A percentile compares a stretch with the other conserved stretches of the same genome.
Conservation (phyloP, 495 filamentous ascomycete species). For the Penicillium taxi region DNA sequence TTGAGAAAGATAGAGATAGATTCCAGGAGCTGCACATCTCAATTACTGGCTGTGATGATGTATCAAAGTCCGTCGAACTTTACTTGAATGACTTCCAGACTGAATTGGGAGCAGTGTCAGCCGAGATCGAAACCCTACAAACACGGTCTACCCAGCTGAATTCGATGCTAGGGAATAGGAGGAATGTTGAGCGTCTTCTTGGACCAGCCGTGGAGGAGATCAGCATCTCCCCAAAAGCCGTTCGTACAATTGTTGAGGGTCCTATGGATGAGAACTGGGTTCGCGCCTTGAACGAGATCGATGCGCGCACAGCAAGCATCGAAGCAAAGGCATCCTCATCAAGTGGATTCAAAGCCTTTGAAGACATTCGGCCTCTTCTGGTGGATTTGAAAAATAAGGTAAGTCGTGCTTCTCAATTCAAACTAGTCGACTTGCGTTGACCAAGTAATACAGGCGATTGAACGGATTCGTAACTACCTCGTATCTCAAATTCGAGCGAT, state of each 20-base stretch:
- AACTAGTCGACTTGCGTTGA: constrained; percentile 5
- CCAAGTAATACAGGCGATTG: constrained; percentile 54
- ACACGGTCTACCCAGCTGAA: constrained; percentile 76
- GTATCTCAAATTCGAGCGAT: constrained; percentile 90
- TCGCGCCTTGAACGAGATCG: constrained; percentile 74
- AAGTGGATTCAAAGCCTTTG: constrained; percentile 59
- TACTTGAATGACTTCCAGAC: constrained; percentile 89
- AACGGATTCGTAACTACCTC: constrained; percentile 87
- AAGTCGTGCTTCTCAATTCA: constrained; percentile 6
- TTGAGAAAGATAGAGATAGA: constrained; percentile 76
- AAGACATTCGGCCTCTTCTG: constrained; percentile 78
- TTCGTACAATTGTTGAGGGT: constrained; percentile 77
- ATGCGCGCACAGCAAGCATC: constrained; percentile 64
- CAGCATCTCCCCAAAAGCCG: constrained; percentile 71
- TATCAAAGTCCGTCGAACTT: constrained; percentile 83
- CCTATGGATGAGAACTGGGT: constrained; percentile 88
- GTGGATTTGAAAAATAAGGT: constrained; percentile 78
- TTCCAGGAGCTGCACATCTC: constrained; percentile 88
- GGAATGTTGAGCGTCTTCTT: constrained; percentile 77
- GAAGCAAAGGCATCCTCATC: constrained; percentile 55
- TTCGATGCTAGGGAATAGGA: constrained; percentile 80
- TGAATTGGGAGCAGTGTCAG: constrained; percentile 82
- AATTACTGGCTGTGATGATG: constrained; percentile 84
- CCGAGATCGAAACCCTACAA: constrained; percentile 91
- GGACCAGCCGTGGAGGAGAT: constrained; percentile 90